These are phyloP conservation scores for Coprinopsis marcescibilis DNA, from an alignment of 768 basidiomycete genomes.

Conservation along the genomic window DNA sequence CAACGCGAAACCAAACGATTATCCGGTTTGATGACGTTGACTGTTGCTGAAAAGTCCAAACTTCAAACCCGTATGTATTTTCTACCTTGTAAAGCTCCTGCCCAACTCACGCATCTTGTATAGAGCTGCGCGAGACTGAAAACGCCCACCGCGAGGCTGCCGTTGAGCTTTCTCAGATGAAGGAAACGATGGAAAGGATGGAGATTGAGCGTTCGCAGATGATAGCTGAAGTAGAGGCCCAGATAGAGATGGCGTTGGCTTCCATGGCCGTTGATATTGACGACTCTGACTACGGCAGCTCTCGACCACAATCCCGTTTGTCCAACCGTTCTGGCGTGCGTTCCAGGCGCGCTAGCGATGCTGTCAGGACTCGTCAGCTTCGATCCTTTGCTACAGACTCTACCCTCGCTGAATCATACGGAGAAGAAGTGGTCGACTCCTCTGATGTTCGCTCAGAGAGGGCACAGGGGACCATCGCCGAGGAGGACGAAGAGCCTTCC, in stretches of 20 bases:
- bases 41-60: slow-evolving; percentile 72
- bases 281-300: slow-evolving; percentile 71
- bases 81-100: slow-evolving; percentile 7
- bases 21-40: slow-evolving; percentile 71
- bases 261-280: slow-evolving; percentile 80
- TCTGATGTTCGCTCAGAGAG: not conserved
- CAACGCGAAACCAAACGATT: slow-evolving; percentile 84
- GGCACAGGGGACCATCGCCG: slow-evolving; percentile 19
- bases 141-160: slow-evolving; percentile 72
- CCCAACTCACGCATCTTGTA: slow-evolving; percentile 4
- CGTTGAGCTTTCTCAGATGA: slow-evolving; percentile 80
- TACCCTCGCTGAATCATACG: slow-evolving; percentile 67
- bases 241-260: slow-evolving; percentile 81
- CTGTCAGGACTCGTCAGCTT: slow-evolving; percentile 44
- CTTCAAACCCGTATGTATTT: slow-evolving; percentile 65
- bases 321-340: slow-evolving; percentile 52
- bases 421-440: slow-evolving; percentile 27
- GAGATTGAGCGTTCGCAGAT: slow-evolving; percentile 81
- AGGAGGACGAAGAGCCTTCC: slow-evolving; percentile 40
- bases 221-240: slow-evolving; percentile 91
- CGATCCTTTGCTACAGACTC: slow-evolving; percentile 78
- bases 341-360: slow-evolving; percentile 59
- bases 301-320: slow-evolving; percentile 61
- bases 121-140: slow-evolving; percentile 83
- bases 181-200: slow-evolving; percentile 79